phyloP scores from a whole-genome alignment of 108 stramenopile genomes.

The Stephanodiscus triporus region DNA sequence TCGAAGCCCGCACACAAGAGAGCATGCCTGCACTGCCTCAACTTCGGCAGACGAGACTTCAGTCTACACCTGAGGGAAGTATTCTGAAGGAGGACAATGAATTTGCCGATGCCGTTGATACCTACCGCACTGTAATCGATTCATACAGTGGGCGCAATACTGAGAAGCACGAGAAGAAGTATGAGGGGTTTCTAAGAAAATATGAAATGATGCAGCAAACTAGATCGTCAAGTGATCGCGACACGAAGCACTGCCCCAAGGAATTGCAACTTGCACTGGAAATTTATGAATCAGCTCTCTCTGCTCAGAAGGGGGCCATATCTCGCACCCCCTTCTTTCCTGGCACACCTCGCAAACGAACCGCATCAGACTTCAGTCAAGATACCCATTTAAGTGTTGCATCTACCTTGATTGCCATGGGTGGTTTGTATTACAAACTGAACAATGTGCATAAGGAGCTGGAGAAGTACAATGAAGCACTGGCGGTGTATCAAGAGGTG shows the following conservation, averaged over 20 bases:
- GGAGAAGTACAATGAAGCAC: constrained; percentile 67
- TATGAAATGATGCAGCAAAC: constrained; percentile 53
- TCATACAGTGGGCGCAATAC: constrained; percentile 31
- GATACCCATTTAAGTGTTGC: constrained; percentile 54
- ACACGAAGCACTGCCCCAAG: constrained; percentile 2
- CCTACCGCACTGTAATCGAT: constrained; percentile 59
- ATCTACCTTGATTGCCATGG: constrained; percentile 76
- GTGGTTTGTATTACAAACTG: constrained; percentile 77
- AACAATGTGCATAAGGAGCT: constrained; percentile 73
- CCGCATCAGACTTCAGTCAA: constrained; percentile 31
- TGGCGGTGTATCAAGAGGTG: constrained; percentile 57
- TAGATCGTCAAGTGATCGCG: constrained; percentile 7
- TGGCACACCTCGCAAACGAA: constrained; percentile 37
- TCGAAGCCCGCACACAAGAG: background rate
- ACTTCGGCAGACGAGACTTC: constrained; percentile 22
- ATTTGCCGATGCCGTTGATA: constrained; percentile 63
- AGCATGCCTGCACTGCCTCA: constrained; percentile 9
- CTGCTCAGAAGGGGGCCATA: constrained; percentile 48
- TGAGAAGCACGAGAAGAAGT: constrained; percentile 63
- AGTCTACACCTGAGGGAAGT: constrained; percentile 6
- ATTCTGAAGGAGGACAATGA: constrained; percentile 47
- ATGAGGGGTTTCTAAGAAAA: constrained; percentile 56
- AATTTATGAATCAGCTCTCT: constrained; percentile 60
- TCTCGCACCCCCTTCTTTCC: constrained; percentile 16
- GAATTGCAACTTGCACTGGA: constrained; percentile 72